A percentile compares a stretch with the other conserved stretches of the same genome.
Conservation (phyloP, 2,329 filamentous ascomycete genomes). For the Aspergillus intermedius region DNA sequence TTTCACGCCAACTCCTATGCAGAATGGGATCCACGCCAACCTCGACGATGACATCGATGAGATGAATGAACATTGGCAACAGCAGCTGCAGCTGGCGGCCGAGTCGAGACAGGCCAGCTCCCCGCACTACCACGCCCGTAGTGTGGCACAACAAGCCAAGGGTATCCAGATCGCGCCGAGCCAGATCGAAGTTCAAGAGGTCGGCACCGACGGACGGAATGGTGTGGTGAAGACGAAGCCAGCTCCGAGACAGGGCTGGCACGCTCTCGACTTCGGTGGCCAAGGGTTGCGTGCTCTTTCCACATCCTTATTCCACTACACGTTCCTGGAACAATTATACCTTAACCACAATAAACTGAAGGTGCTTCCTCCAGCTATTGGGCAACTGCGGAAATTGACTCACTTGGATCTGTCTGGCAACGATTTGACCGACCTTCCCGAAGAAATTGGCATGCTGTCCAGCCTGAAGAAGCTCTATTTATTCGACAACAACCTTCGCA, state of each 20-base stretch:
- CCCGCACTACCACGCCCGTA: constrained; percentile 62
- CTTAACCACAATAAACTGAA: constrained; percentile 88
- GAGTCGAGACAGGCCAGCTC: constrained; percentile 64
- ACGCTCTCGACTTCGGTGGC: constrained; percentile 90
- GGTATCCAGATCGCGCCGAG: constrained; percentile 43
- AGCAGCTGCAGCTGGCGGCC: constrained; percentile 75
- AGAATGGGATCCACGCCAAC: constrained; percentile 53
- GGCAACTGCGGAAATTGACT: constrained; percentile 70
- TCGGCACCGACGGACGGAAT: constrained; percentile 52
- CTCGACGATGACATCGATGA: constrained; percentile 53
- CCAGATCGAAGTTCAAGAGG: constrained; percentile 44
- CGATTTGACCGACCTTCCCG: constrained; percentile 70
- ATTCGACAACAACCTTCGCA: constrained; percentile 83
- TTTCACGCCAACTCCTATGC: constrained; percentile 53
- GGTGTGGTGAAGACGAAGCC: constrained; percentile 57
- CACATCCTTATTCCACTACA: constrained; percentile 73
- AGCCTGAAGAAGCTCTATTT: constrained; percentile 78
- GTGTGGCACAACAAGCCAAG: constrained; percentile 42
- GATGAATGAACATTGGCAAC: constrained; percentile 70
- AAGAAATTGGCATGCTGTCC: constrained; percentile 94
- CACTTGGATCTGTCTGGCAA: constrained; percentile 87
- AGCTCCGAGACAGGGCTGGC: constrained; percentile 68
- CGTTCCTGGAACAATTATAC: constrained; percentile 85
- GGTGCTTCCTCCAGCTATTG: constrained; percentile 71
- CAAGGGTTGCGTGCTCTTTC: constrained; percentile 84